These are phyloP conservation scores for Arthrobotrys sphaeroides DNA, from an alignment of 2,329 filamentous ascomycete genomes.

Conservation along the genomic window DNA sequence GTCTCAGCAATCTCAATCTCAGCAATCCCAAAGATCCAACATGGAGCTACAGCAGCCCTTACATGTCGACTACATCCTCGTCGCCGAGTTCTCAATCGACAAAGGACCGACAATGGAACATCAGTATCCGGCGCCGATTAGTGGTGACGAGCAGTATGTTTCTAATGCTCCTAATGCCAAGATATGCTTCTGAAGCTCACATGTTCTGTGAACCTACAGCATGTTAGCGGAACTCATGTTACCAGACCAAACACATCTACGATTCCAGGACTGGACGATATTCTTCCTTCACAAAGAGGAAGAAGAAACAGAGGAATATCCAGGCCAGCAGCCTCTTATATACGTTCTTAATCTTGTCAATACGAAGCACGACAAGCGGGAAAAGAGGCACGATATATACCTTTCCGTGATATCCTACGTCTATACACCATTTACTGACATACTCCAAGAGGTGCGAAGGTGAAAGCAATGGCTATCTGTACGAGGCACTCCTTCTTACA, in stretches of 20 bases:
- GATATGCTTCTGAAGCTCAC: constrained; percentile 12
- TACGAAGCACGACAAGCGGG: constrained; percentile 93
- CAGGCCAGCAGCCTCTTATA: constrained; percentile 80
- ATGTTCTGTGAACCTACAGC: constrained; percentile 51
- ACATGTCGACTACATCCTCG: constrained; percentile 98
- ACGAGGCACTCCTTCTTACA: constrained; percentile 96
- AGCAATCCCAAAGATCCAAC: constrained; percentile 57
- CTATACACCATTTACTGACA: constrained; percentile 15
- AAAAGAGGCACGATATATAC: constrained; percentile 69
- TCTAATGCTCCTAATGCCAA: neutral
- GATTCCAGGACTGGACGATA: constrained; percentile 98
- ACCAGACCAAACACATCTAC: constrained; percentile 92
- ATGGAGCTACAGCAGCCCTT: constrained; percentile 67
- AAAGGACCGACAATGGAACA: constrained; percentile 97
- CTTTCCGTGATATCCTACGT: neutral
- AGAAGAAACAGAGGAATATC: constrained; percentile 76
- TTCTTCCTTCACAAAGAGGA: constrained; percentile 98
- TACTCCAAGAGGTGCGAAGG: constrained; percentile 78
- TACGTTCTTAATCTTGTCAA: constrained; percentile 98
- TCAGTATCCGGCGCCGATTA: constrained; percentile 93
- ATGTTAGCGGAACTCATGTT: constrained; percentile 99
- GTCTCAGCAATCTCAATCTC: constrained; percentile 54
- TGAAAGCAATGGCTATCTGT: constrained; percentile 99
- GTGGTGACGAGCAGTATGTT: constrained; percentile 81
- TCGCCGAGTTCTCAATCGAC: constrained; percentile 97